Base-by-base conservation (phyloP, 108 stramenopile genomes). In the Cyclotella distinguenda region DNA sequence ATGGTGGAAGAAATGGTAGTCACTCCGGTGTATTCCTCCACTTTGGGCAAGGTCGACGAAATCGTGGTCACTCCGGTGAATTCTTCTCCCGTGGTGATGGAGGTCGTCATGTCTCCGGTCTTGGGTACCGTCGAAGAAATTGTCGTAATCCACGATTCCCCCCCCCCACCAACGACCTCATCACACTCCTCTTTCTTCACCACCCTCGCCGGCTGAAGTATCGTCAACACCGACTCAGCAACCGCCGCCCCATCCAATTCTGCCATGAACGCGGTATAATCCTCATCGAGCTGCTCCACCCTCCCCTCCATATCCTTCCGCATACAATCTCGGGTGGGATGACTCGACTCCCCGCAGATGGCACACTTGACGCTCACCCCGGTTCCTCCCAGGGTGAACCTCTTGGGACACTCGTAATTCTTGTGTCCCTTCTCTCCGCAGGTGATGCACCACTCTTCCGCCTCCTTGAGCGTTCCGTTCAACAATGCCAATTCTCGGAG, bases 341-440 rank as follows among this genome's bases (percentile, higher is more conserved):
- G 99, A 58, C 89, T 87, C 19, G 88, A 89, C 68, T 98, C 99
- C 19, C 99, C 99, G 66, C 99, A 99, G 64, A 99, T 94, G 12
- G 97, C 96, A 83, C 99, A 99, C 56, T 93, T 89, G 18, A 82
- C 59, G 21, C 81, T 73, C 33, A 27, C 33, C 23, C 36, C 44
- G 44, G 21, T 38, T 16, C 39, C 50, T 44, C 68, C 62, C 35
- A 86, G 73, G 23, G 72, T 44, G 66, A 92, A 91, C 25, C 89
- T 54, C 39, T 85, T 86, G 3, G 97, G 97, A 77, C 97, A 98
- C 66, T 98, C 97, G 70, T 90, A 99, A 33, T 95, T 79, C 16
- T 89, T 84, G 72, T 99, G 99, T 18, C 99, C 99, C 80, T 96
- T 92, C 74, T 98, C 95, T 0, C 86, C 99, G 82, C 99, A 99